Evolutionary conservation across 768 basidiomycete genomes (phyloP).

Genomic region (Tulasnella sp.): DNA sequence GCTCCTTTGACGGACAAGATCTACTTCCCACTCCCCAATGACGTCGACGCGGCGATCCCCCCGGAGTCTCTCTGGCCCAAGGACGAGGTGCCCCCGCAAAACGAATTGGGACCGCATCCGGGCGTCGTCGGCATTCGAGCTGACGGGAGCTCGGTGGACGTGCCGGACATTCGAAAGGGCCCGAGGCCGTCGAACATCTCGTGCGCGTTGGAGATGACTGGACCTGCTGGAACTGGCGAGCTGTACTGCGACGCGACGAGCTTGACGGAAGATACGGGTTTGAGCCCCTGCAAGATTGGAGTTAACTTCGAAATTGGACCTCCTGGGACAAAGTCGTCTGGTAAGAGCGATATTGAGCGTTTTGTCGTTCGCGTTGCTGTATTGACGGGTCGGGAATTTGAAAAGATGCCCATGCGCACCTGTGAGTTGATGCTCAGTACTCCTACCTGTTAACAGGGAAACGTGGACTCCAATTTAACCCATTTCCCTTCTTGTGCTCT

Average conservation of each 20-base stretch:
- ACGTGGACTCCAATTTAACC: not conserved
- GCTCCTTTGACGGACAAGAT: constrained; percentile 18
- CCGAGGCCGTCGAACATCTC: constrained; percentile 37
- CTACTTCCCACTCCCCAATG: constrained; percentile 33
- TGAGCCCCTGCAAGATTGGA: constrained; percentile 36
- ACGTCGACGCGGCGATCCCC: constrained; percentile 17
- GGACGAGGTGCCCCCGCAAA: constrained; percentile 35
- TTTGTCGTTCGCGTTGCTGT: not conserved
- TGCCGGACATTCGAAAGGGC: constrained; percentile 29
- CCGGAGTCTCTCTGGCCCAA: constrained; percentile 29
- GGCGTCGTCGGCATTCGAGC: constrained; percentile 33
- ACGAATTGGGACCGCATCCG: constrained; percentile 37
- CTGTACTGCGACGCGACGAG: constrained; percentile 37
- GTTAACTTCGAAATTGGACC: constrained; percentile 38
- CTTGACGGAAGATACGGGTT: constrained; percentile 37
- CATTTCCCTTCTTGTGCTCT: not conserved
- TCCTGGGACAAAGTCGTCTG: constrained; percentile 38
- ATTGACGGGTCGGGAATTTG: not conserved
- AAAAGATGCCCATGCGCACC: constrained; percentile 33
- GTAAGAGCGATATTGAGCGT: constrained; percentile 14
- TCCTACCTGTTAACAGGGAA: too few species aligned
- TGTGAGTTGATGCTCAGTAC: not conserved
- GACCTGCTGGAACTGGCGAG: constrained; percentile 37
- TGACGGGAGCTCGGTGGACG: constrained; percentile 26
- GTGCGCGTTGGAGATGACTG: constrained; percentile 33